Evolutionary conservation across 345 rosid genomes (phyloP), one percentile per base, ranked within the genome.

Genomic region (Schrenkiella parvula): DNA sequence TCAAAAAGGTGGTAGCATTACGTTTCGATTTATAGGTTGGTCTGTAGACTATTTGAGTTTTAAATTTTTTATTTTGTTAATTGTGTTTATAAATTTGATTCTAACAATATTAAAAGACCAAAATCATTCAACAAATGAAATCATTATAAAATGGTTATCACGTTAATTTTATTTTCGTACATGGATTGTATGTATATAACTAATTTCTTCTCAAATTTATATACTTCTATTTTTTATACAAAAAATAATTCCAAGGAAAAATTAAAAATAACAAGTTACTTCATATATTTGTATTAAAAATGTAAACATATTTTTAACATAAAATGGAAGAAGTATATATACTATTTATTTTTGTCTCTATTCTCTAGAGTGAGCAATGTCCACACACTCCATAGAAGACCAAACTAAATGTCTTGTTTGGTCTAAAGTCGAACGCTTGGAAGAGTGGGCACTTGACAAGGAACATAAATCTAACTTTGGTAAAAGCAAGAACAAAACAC

Each of bases 371-470:
- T 2, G 26, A 50, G 42, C 35, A 57, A 23, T n/a, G 22, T 42
- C 76, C 76, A 72, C 70, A 72, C 8, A 72, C 69, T 52, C 26
- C 59, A 53, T 42, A 32, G 28, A 43, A 22, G 64, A 38, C 70
- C 76, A 43, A 62, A 39, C 54, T 29, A 52, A 39, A 52, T 52
- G 37, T 29, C 32, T 29, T 72, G 70, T 72, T 72, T 56, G 76
- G 76, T 72, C 47, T 12, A 39, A 48, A 60, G 15, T 61, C 35
- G 34, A 51, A 61, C 10, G 19, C 37, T 71, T 62, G 8, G 53
- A 42, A 63, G 62, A 72, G 38, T 72, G 41, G 70, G 55, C 64
- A 62, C 54, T 63, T 72, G 44, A 62, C 55, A 62, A 10, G 23
- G 44, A 29, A 42, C 21, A 63, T 23, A 54, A 15, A 64, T 63